These are phyloP conservation scores for Telopea speciosissima DNA, from an alignment of 177 flowering plant species.

Conservation along the genomic window DNA sequence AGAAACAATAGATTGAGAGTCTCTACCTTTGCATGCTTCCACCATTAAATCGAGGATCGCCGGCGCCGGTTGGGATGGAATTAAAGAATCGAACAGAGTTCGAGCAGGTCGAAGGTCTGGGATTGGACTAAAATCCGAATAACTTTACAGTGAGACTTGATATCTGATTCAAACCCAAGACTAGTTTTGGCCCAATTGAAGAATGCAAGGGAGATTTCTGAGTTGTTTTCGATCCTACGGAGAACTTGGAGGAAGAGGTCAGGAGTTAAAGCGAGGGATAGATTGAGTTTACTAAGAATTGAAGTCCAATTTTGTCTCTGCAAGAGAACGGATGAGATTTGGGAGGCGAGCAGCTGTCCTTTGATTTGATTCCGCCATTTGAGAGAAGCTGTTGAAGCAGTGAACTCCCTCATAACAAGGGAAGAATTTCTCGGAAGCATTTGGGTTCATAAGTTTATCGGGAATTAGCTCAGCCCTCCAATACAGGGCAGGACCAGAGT, in stretches of 20 bases:
- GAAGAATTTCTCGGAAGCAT: background rate
- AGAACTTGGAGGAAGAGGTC: conserved; percentile 47
- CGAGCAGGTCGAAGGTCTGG: conserved; percentile 26
- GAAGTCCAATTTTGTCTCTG: conserved; percentile 49
- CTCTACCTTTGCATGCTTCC: conserved; percentile 30
- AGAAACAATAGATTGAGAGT: conserved; percentile 26
- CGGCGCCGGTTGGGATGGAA: conserved; percentile 26
- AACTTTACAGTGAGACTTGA: conserved; percentile 35
- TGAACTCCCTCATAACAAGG: conserved; percentile 7
- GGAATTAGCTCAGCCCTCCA: too few relatives aligned
- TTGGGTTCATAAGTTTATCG: too few relatives aligned
- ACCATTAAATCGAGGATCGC: conserved; percentile 29
- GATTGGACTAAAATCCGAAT: conserved; percentile 30
- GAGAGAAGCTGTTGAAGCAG: conserved; percentile 19
- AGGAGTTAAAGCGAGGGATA: conserved; percentile 42
- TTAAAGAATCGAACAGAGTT: conserved; percentile 37
- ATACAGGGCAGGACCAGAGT: too few relatives aligned
- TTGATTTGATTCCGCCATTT: conserved; percentile 44
- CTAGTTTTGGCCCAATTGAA: conserved; percentile 56
- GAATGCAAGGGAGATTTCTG: conserved; percentile 51
- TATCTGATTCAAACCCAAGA: conserved; percentile 45
- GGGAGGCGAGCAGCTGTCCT: conserved; percentile 31
- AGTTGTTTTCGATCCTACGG: conserved; percentile 35
- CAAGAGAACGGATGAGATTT: conserved; percentile 49
- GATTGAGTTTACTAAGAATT: conserved; percentile 38